Conservation (phyloP, 148 eudicot genomes). For the Simmondsia chinensis region DNA sequence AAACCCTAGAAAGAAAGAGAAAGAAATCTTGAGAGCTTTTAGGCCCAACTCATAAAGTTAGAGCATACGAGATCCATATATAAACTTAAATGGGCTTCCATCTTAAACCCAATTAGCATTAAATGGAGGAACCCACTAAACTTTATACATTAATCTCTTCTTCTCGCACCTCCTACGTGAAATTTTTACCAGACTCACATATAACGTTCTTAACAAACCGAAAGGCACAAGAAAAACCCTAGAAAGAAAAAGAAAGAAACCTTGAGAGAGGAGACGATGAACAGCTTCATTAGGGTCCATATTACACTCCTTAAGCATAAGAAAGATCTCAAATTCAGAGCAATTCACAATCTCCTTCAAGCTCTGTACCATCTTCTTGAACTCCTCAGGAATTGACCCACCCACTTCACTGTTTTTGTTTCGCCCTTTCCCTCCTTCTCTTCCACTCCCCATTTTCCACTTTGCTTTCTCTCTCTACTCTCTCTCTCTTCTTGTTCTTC, state of each 20-base stretch:
- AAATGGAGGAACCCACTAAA: too few species aligned
- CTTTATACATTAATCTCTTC: too few species aligned
- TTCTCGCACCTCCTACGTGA: too few species aligned
- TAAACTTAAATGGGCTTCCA: too few species aligned
- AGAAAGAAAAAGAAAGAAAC: slow-evolving; percentile 16
- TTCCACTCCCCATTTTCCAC: slow-evolving; percentile 4
- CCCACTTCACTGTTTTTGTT: background rate
- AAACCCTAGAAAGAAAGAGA: too few species aligned
- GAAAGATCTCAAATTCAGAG: slow-evolving; percentile 85
- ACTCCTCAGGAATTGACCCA: slow-evolving; percentile 41
- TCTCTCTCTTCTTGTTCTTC: background rate
- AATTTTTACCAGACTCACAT: too few species aligned
- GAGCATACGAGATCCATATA: too few species aligned
- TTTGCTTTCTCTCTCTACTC: background rate
- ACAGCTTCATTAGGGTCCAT: slow-evolving; percentile 98
- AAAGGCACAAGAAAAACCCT: slow-evolving; percentile 3
- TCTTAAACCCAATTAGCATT: too few species aligned
- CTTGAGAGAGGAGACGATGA: slow-evolving; percentile 79
- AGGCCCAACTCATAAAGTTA: too few species aligned
- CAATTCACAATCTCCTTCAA: slow-evolving; percentile 84
- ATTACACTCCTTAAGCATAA: slow-evolving; percentile 79
- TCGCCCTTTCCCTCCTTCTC: slow-evolving; percentile 6
- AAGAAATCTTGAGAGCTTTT: too few species aligned
- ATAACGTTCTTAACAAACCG: too few species aligned
- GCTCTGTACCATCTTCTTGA: slow-evolving; percentile 63